These are phyloP conservation scores for Trapa bicornis DNA, from an alignment of 345 rosid species.

Conservation along the genomic window DNA sequence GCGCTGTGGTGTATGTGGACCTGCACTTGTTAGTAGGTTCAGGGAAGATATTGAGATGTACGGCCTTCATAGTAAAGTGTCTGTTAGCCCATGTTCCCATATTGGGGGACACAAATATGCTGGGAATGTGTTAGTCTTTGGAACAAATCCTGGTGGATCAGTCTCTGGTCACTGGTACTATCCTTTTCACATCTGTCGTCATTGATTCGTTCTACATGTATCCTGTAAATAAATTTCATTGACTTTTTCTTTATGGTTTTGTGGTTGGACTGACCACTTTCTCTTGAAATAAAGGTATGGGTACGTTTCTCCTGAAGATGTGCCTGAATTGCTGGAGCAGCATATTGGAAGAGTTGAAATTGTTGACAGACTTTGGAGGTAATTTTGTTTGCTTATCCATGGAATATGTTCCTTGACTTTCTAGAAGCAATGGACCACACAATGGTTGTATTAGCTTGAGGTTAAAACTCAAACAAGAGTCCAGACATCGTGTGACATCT, in stretches of 20 bases:
- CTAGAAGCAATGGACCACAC: too few species aligned
- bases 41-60: slow-evolving; percentile 67
- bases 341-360: slow-evolving; percentile 72
- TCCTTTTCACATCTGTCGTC: background rate
- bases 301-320: slow-evolving; percentile 71
- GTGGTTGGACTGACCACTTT: background rate
- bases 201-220: background rate
- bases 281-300: slow-evolving; percentile 50
- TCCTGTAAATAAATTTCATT: background rate
- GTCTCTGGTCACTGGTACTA: slow-evolving; percentile 81
- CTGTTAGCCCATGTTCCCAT: slow-evolving; percentile 95
- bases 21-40: slow-evolving; percentile 62
- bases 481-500: too few species aligned
- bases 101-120: slow-evolving; percentile 94
- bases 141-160: slow-evolving; percentile 38
- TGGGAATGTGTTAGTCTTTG: slow-evolving; percentile 85
- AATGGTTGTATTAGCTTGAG: too few species aligned
- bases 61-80: slow-evolving; percentile 72
- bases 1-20: slow-evolving; percentile 93
- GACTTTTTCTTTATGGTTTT: background rate
- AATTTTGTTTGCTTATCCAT: slow-evolving; percentile 4
- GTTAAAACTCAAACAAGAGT: too few species aligned
- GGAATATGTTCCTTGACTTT: background rate
- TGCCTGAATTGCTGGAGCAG: slow-evolving; percentile 49
- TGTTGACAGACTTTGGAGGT: slow-evolving; percentile 79